phyloP scores from a whole-genome alignment of 148 eudicot genomes.

The Cornus kousa region DNA sequence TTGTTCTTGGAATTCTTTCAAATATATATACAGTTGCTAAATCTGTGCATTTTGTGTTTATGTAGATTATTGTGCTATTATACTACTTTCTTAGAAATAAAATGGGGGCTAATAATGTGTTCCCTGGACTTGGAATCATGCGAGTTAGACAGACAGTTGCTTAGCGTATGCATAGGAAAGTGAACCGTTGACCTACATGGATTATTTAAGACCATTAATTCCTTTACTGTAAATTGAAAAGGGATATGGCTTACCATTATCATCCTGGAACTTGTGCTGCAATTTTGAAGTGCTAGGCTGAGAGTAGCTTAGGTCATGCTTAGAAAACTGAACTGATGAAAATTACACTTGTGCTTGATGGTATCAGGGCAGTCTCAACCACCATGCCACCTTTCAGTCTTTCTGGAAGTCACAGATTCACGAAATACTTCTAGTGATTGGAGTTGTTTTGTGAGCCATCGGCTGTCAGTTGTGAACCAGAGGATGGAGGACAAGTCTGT shows the following conservation, averaged over 20 bases:
- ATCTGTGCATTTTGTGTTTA: background rate
- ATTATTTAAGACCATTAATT: background rate
- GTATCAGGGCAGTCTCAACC: conserved; percentile 99
- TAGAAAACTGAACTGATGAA: conserved; percentile 25
- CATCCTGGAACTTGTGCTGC: conserved; percentile 5
- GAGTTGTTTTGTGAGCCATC: conserved; percentile 99
- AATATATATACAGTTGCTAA: conserved; percentile 7
- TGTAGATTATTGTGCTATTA: conserved; percentile 3
- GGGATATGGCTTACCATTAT: background rate
- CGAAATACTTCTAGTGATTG: conserved; percentile 88
- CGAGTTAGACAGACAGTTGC: background rate
- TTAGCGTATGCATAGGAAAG: background rate
- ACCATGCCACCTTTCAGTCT: conserved; percentile 96
- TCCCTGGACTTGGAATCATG: background rate
- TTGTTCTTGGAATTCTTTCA: background rate
- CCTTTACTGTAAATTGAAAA: background rate
- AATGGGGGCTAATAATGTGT: background rate
- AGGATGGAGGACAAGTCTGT: conserved; percentile 90
- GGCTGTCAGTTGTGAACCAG: conserved; percentile 88
- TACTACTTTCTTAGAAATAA: background rate
- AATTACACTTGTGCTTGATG: conserved; percentile 38
- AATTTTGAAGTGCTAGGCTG: background rate
- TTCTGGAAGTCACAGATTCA: conserved; percentile 96
- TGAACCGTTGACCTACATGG: background rate
- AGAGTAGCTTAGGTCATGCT: conserved; percentile 2